These are phyloP conservation scores for Venturia effusa DNA, from an alignment of 2,329 filamentous ascomycete species.

Conservation along the genomic window DNA sequence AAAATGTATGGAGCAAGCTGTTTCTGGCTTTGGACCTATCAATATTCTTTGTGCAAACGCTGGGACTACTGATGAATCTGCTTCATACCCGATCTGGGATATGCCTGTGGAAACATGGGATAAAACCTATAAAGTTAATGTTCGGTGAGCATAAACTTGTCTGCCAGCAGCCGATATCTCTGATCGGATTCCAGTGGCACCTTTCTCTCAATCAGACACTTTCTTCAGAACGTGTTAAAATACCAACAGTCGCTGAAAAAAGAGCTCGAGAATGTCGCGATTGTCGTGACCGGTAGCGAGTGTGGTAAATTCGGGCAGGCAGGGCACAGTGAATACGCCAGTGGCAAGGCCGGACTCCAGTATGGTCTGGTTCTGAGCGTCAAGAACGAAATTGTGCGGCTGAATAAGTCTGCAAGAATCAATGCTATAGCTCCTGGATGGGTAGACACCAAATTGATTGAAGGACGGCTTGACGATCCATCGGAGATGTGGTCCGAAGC, in stretches of 20 bases:
- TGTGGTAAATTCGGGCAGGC: slow-evolving; percentile 41
- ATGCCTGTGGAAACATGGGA: slow-evolving; percentile 42
- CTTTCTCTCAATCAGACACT: slow-evolving; percentile 46
- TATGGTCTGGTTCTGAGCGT: slow-evolving; percentile 42
- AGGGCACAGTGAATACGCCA: slow-evolving; percentile 40
- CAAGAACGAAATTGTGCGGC: slow-evolving; percentile 43
- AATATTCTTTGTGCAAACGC: slow-evolving; percentile 44
- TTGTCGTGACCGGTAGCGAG: slow-evolving; percentile 44
- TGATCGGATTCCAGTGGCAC: slow-evolving; percentile 25
- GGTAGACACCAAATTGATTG: slow-evolving; percentile 37
- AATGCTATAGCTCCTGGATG: slow-evolving; percentile 42
- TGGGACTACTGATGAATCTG: slow-evolving; percentile 40
- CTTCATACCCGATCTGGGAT: slow-evolving; percentile 41
- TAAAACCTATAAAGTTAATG: slow-evolving; percentile 38
- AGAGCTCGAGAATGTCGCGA: slow-evolving; percentile 39
- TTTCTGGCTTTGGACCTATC: slow-evolving; percentile 36
- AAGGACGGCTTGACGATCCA: slow-evolving; percentile 39
- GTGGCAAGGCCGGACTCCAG: slow-evolving; percentile 40
- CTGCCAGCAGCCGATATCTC: background rate
- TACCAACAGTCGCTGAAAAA: slow-evolving; percentile 27
- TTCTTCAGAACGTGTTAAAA: slow-evolving; percentile 33
- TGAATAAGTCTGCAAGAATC: slow-evolving; percentile 41
- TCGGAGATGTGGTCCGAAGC: slow-evolving; percentile 39
- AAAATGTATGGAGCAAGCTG: slow-evolving; percentile 30
- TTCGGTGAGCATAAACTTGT: slow-evolving; percentile 19